Percentiles rank a stretch among this genome's conserved stretches.
phyloP scores from a whole-genome alignment of 2,329 filamentous ascomycete species.

The Epichloe baconii region DNA sequence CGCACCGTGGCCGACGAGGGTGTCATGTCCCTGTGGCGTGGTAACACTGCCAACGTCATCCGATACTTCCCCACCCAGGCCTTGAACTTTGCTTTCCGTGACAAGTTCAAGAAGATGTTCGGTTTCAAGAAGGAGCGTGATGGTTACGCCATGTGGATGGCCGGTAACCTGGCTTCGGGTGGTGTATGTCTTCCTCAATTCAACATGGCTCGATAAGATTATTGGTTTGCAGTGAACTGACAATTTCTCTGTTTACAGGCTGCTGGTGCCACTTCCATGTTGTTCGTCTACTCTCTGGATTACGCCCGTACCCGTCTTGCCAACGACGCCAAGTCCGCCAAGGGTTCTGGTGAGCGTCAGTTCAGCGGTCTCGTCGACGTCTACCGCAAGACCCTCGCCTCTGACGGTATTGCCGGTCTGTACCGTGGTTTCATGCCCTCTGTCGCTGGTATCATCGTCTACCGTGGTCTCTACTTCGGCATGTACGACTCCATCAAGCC shows the following conservation, averaged over 20 bases:
- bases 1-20: constrained; percentile 85
- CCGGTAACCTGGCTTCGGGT: constrained; percentile 98
- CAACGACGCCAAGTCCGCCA: constrained; percentile 99
- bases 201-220: neutral
- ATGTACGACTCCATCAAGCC: constrained; percentile 99
- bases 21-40: constrained; percentile 93
- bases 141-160: constrained; percentile 98
- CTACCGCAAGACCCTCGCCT: constrained; percentile 99
- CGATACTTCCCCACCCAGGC: constrained; percentile 99
- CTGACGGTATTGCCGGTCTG: constrained; percentile 97
- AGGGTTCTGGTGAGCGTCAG: constrained; percentile 93
- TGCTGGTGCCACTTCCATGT: constrained; percentile 97
- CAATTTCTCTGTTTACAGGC: constrained; percentile 35
- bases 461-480: constrained; percentile 99
- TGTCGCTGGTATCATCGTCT: constrained; percentile 97
- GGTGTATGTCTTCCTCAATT: constrained; percentile 56
- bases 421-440: constrained; percentile 99
- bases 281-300: constrained; percentile 99
- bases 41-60: constrained; percentile 99
- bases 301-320: constrained; percentile 99
- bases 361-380: constrained; percentile 99
- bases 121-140: constrained; percentile 99
- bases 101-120: constrained; percentile 99
- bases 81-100: constrained; percentile 99
- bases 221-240: constrained; percentile 1